Evolutionary conservation across 495 filamentous ascomycete genomes (phyloP).

Genomic region (Penicillium pancosmium): DNA sequence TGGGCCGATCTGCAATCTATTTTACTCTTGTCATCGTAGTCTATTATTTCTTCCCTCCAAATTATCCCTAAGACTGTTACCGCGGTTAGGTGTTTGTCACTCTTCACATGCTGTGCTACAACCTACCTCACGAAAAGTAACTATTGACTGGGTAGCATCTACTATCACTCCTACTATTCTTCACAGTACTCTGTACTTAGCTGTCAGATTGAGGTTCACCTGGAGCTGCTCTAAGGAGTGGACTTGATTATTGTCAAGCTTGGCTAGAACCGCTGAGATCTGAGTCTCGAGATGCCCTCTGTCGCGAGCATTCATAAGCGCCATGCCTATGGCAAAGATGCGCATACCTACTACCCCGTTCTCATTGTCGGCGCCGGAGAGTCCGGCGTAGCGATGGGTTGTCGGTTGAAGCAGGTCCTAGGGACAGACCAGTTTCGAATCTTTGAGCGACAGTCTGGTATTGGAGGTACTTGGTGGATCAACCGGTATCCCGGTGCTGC

Average conservation of each 20-base stretch:
- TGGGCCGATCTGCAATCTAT: neutral
- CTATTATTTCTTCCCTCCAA: neutral
- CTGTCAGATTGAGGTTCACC: no score
- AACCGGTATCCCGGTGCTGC: slow-evolving; percentile 69
- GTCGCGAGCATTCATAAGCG: slow-evolving; percentile 45
- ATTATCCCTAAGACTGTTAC: neutral
- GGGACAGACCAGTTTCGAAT: slow-evolving; percentile 65
- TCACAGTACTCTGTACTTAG: no score
- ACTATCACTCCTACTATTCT: neutral
- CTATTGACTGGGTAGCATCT: neutral
- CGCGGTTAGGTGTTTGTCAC: neutral
- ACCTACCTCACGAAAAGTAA: neutral
- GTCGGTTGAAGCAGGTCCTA: slow-evolving; percentile 59
- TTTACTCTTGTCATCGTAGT: neutral
- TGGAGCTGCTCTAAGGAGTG: no score
- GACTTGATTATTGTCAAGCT: neutral
- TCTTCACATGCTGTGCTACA: slow-evolving; percentile 12
- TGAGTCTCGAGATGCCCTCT: slow-evolving; percentile 23
- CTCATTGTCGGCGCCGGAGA: slow-evolving; percentile 64
- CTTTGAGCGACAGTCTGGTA: slow-evolving; percentile 62
- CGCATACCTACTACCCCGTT: slow-evolving; percentile 59
- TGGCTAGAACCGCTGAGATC: neutral
- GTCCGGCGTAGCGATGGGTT: slow-evolving; percentile 68
- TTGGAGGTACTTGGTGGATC: slow-evolving; percentile 71
- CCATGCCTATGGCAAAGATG: slow-evolving; percentile 49